Percentiles rank a stretch among this genome's conserved stretches.
Conservation (phyloP, 441 rosid species). For the Euphorbia neoarborescens region DNA sequence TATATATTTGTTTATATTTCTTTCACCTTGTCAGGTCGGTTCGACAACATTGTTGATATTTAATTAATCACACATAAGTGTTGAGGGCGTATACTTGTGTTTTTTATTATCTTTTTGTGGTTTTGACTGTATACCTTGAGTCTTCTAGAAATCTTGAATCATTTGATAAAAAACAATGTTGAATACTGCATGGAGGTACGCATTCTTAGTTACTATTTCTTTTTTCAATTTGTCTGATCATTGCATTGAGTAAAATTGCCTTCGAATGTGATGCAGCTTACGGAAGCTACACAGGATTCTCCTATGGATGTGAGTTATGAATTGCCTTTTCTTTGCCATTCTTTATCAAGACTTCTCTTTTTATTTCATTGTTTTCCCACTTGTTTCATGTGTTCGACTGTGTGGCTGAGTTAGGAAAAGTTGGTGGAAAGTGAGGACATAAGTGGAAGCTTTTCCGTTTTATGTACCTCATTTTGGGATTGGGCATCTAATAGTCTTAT, state of each 20-base stretch:
- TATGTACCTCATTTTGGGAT: not conserved
- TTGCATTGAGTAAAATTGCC: conserved; percentile 15
- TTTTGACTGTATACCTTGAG: conserved; percentile 24
- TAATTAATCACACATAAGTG: not conserved
- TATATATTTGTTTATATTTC: too few species aligned
- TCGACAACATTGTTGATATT: conserved; percentile 6
- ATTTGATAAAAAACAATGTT: conserved; percentile 35
- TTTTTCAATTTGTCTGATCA: conserved; percentile 9
- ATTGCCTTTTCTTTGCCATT: not conserved
- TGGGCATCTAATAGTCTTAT: not conserved
- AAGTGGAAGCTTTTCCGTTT: not conserved
- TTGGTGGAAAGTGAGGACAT: not conserved
- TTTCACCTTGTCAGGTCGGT: too few species aligned
- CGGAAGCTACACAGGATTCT: conserved; percentile 30
- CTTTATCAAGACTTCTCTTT: not conserved
- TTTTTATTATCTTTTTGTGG: conserved; percentile 7
- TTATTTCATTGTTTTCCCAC: not conserved
- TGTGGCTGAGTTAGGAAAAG: not conserved
- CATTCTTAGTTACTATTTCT: not conserved
- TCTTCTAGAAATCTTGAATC: conserved; percentile 37
- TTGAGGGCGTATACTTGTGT: not conserved
- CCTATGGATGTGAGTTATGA: conserved; percentile 36
- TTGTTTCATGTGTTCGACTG: not conserved
- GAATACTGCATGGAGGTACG: conserved; percentile 64
- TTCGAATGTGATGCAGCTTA: conserved; percentile 38